phyloP scores from a whole-genome alignment of 1,284 basidiomycete species.

The Irpex lacteus region DNA sequence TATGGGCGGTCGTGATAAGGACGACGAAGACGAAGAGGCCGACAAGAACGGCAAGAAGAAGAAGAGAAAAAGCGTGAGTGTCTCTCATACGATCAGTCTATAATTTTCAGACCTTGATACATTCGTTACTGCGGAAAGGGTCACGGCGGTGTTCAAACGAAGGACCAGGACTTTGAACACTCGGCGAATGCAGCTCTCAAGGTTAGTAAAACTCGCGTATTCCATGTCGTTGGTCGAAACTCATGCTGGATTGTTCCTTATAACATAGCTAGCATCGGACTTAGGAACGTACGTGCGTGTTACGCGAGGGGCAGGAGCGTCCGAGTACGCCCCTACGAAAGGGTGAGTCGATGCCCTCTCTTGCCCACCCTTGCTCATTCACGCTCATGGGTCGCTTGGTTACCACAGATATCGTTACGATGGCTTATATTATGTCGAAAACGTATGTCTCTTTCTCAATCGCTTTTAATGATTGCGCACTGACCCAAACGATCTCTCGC shows the following conservation, averaged over 20 bases:
- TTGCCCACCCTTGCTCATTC: not conserved
- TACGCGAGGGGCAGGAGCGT: not conserved
- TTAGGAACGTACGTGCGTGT: not conserved
- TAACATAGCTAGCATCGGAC: not conserved
- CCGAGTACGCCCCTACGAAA: not conserved
- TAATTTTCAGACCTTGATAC: not conserved
- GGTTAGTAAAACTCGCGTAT: not conserved
- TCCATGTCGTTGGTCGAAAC: not conserved
- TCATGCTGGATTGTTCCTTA: not conserved
- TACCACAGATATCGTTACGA: not conserved
- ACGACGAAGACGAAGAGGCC: not conserved
- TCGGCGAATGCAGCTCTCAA: not conserved
- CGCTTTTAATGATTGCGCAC: too few relatives aligned
- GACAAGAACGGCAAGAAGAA: too few relatives aligned
- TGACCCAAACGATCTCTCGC: too few relatives aligned
- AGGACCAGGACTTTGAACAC: not conserved
- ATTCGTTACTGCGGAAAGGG: not conserved
- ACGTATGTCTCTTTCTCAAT: too few relatives aligned
- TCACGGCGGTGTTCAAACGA: not conserved
- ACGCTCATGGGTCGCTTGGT: not conserved
- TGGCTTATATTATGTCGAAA: not conserved
- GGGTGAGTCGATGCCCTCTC: not conserved
- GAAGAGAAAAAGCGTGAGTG: not conserved
- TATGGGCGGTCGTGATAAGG: not conserved
- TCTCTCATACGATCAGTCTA: not conserved